These are phyloP conservation scores for Vairimorpha ceranae DNA, from an alignment of 371 early-diverging fungal species.

Conservation along the genomic window DNA sequence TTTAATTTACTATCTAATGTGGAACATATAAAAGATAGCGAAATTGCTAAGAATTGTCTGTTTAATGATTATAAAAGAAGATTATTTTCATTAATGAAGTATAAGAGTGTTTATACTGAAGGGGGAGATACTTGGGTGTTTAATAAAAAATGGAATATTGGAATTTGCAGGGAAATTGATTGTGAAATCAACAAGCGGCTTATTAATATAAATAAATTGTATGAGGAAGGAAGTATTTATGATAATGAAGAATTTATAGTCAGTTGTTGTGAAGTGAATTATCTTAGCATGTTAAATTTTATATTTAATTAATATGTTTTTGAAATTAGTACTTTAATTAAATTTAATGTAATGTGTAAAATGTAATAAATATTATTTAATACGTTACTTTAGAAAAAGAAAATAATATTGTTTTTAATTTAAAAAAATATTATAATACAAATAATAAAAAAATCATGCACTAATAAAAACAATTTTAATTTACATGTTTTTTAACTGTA, in stretches of 20 bases:
- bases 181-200: background rate
- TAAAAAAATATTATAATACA: too few species aligned
- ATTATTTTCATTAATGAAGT: background rate
- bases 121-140: background rate
- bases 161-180: background rate
- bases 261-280: background rate
- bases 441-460: too few species aligned
- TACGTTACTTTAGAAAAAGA: too few species aligned
- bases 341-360: background rate
- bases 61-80: conserved; percentile 11
- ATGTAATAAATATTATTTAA: too few species aligned
- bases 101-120: background rate
- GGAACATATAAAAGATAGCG: conserved; percentile 23
- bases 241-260: conserved; percentile 12
- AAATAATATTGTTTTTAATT: too few species aligned
- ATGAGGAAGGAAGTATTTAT: background rate
- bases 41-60: conserved; percentile 35
- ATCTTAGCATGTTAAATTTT: background rate
- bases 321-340: too few species aligned
- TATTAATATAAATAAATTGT: background rate
- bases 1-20: conserved; percentile 29
- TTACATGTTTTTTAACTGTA: background rate
- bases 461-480: too few species aligned
- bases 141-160: background rate
- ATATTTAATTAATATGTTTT: conserved; percentile 9